phyloP scores from a whole-genome alignment of 768 basidiomycete genomes.

The Russula sp. region DNA sequence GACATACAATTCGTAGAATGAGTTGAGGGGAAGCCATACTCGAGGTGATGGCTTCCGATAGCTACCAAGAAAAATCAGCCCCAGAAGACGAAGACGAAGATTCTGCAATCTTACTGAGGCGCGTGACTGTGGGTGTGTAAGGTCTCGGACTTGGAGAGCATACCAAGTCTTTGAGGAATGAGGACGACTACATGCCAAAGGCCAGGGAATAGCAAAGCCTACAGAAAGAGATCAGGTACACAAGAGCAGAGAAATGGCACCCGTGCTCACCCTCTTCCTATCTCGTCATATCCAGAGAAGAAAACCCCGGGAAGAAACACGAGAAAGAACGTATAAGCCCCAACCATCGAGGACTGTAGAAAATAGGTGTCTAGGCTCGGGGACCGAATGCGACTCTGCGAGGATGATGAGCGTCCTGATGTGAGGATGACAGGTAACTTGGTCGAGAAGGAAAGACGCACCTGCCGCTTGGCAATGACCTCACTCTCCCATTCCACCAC shows the following conservation, averaged over 20 bases:
- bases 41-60: slow-evolving; percentile 74
- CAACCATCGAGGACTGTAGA: slow-evolving; percentile 73
- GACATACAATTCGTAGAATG: too few species aligned
- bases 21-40: too few species aligned
- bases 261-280: slow-evolving; percentile 61
- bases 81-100: background rate
- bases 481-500: slow-evolving; percentile 58
- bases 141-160: slow-evolving; percentile 93
- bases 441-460: background rate
- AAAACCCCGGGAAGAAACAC: too few species aligned
- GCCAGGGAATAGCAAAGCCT: slow-evolving; percentile 68
- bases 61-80: slow-evolving; percentile 35
- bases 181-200: slow-evolving; percentile 80
- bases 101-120: slow-evolving; percentile 56
- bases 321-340: slow-evolving; percentile 91
- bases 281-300: slow-evolving; percentile 48
- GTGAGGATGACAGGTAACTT: too few species aligned
- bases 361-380: slow-evolving; percentile 77
- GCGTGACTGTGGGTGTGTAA: slow-evolving; percentile 81
- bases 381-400: slow-evolving; percentile 47
- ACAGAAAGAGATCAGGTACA: slow-evolving; percentile 14
- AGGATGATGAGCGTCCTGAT: background rate
- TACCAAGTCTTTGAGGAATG: slow-evolving; percentile 81
- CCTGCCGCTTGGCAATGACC: too few species aligned
- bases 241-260: background rate